Base-by-base conservation (phyloP, 257 asterid genomes). In the Rubia yunnanensis region DNA sequence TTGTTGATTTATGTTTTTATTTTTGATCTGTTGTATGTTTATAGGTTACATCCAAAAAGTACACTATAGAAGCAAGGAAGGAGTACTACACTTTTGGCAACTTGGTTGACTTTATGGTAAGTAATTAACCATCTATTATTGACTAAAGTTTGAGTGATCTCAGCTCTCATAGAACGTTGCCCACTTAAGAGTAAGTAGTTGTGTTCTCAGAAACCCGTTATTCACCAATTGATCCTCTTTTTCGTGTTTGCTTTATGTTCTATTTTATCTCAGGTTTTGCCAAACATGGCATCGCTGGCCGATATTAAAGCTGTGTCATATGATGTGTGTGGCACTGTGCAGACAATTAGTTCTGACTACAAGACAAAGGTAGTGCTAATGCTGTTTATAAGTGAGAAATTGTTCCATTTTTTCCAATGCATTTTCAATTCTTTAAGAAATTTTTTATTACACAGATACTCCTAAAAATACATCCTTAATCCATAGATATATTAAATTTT, bases 221-320 rank as follows among this genome's bases (percentile, higher is more conserved):
- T 34, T 66, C 52, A 61, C 61, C 8, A n/a, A 70, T 49, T 49
- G 23, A 23, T 13, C 49, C 67, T 49, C 63, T 5, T 48, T 66
- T 68, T 32, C 55, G 23, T 66, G 53, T 63, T 23, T 44, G 70
- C 69, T 74, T 72, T 72, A 65, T 75, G 68, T 72, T 71, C 56
- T 71, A 44, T 65, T 27, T 39, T 73, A 65, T 69, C 34, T 41
- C 84, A 92, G 98, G 96, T 92, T 74, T 74, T 89, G 74, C 98
- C 98, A 55, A 92, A 87, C 77, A 84, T 92, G 94, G 96, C 95
- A 75, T 89, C 96, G 17, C 77, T 92, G 70, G 72, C 65, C 71
- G 97, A 92, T 77, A 85, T 89, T 83, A 89, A 83, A 83, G 94
- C 97, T 35, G 80, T 85, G 73, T 85, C 95, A 20, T 92, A 85